Base-by-base conservation (phyloP, 225 moss, liverwort and hornwort species). In the Sphagnum tenellum region DNA sequence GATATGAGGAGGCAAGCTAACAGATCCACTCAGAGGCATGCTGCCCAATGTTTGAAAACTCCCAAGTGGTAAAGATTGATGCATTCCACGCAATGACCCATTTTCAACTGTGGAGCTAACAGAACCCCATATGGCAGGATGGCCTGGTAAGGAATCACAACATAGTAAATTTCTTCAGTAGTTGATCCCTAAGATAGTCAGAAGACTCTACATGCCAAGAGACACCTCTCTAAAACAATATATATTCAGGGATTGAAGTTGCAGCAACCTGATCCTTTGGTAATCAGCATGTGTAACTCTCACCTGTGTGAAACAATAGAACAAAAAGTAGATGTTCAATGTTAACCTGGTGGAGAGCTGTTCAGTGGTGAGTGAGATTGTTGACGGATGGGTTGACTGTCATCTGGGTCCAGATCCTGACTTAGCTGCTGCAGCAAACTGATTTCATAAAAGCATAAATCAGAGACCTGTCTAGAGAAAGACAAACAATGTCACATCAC, bases 401-500 rank as follows among this genome's bases (percentile, higher is more conserved):
- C 96, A n/a, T 96, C 96, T 64, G 89, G 92, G 65, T 89, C 96
- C 44, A 89, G 50, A 61, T 96, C 96, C 76, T 92, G 96, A 74
- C 81, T 92, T 12, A 96, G 83, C 71, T 96, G 96, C 78, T 96
- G 96, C 64, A 96, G 83, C 76, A 96, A 78, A 74, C 96, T 96
- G 85, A 79, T 84, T 61, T 29, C 29, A 29, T 29, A 29, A 29
- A 29, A 29, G 29, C 29, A 29, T 29, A 29, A 29, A 29, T 29
- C 29, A 29, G 29, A 29, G 29, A 29, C 29, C 29, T 29, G 29
- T 29, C 29, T 29, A 29, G 1, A 29, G 29, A 1, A 29, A 29
- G 29, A 29, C 29, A 29, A 29, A 29, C 29, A 29, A 29, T 29
- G 29, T 29, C 1, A 29, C 29, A 29, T 29, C 29, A 29, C 29